A percentile compares a stretch with the other conserved stretches of the same genome.
Evolutionary conservation across 306 rosid species (phyloP).

Genomic region (Acacia confusa): DNA sequence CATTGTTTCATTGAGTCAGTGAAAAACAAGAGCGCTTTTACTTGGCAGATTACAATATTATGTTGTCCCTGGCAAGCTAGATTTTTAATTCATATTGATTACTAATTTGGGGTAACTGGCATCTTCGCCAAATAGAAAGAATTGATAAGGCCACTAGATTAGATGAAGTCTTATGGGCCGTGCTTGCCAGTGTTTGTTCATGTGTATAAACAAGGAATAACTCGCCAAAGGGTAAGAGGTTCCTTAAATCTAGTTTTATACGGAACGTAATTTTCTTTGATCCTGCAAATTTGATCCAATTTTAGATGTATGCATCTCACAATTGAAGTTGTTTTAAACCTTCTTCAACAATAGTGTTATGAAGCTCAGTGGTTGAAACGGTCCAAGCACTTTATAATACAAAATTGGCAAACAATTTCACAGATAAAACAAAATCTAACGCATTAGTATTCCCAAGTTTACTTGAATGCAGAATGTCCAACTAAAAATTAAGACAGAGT

Average conservation of each 20-base stretch:
- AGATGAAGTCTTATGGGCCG: not conserved
- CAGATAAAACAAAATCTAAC: conserved; percentile 18
- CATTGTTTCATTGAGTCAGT: not conserved
- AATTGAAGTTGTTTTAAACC: not conserved
- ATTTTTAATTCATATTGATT: not conserved
- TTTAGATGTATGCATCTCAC: not conserved
- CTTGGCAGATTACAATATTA: not conserved
- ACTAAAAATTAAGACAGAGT: not conserved
- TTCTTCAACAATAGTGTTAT: not conserved
- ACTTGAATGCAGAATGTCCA: not conserved
- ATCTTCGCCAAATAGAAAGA: not conserved
- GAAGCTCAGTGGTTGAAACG: conserved; percentile 6
- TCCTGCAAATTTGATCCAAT: not conserved
- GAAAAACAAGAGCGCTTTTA: not conserved
- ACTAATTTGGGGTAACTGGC: not conserved
- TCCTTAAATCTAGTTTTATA: not conserved
- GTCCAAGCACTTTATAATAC: conserved; percentile 11
- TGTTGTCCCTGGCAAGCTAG: not conserved
- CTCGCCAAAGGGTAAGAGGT: not conserved
- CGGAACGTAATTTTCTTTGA: not conserved
- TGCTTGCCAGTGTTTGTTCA: not conserved
- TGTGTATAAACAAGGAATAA: not conserved
- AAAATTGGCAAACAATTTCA: conserved; percentile 7
- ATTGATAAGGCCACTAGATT: not conserved
- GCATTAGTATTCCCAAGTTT: not conserved